Percentiles rank a stretch among this genome's conserved stretches.
These are phyloP conservation scores for Sugiyamaella paludigena DNA, from an alignment of 1,139 yeast genomes.

Conservation along the genomic window DNA sequence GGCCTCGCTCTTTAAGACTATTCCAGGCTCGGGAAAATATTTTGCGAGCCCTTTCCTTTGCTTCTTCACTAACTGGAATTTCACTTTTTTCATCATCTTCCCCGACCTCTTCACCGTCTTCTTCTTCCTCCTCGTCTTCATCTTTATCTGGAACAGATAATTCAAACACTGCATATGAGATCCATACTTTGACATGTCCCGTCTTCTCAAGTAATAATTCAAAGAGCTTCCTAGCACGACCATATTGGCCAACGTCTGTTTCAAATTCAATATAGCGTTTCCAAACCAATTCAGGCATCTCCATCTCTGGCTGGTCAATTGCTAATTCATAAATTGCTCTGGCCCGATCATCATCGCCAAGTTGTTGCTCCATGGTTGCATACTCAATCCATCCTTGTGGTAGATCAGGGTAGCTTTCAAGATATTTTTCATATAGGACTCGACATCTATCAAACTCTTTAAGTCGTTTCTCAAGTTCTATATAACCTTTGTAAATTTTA, in stretches of 20 bases:
- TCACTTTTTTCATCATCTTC: slow-evolving; percentile 47
- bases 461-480: slow-evolving; percentile 49
- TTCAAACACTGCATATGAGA: slow-evolving; percentile 69
- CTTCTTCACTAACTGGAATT: slow-evolving; percentile 50
- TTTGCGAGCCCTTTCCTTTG: slow-evolving; percentile 50
- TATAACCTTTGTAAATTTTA: slow-evolving; percentile 61
- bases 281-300: slow-evolving; percentile 45
- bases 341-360: slow-evolving; percentile 71
- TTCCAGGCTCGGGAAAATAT: slow-evolving; percentile 57
- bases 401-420: slow-evolving; percentile 52
- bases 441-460: slow-evolving; percentile 63
- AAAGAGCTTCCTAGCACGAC: slow-evolving; percentile 54
- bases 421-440: slow-evolving; percentile 62
- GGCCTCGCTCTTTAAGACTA: slow-evolving; percentile 41
- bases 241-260: slow-evolving; percentile 57
- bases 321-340: slow-evolving; percentile 61
- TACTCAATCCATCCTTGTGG: slow-evolving; percentile 54
- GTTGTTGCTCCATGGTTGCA: slow-evolving; percentile 62
- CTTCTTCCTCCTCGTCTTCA: slow-evolving; percentile 43
- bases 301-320: slow-evolving; percentile 37
- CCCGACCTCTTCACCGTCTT: slow-evolving; percentile 44
- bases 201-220: slow-evolving; percentile 43
- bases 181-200: slow-evolving; percentile 52
- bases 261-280: slow-evolving; percentile 56
- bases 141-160: slow-evolving; percentile 52